These are phyloP conservation scores for Prunus padus DNA, from an alignment of 306 rosid genomes.

Conservation along the genomic window DNA sequence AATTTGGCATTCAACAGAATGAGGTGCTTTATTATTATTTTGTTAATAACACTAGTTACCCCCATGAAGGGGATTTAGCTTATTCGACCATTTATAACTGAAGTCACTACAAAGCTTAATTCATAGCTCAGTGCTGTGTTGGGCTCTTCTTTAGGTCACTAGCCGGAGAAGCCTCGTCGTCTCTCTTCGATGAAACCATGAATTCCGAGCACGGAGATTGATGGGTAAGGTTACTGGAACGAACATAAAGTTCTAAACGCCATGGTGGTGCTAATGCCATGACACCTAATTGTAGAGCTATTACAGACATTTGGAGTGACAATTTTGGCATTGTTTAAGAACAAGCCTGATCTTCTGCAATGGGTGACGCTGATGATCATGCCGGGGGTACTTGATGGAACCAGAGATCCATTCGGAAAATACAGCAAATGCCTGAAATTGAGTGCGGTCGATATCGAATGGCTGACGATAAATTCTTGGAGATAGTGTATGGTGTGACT, in stretches of 20 bases:
- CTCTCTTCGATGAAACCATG: constrained; percentile 16
- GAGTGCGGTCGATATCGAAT: constrained; percentile 51
- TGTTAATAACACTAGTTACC: neutral
- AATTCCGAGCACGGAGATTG: neutral
- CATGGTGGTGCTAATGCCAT: constrained; percentile 48
- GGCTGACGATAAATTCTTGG: constrained; percentile 45
- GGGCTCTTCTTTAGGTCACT: constrained; percentile 6
- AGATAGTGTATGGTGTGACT: too few species aligned
- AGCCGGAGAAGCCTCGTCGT: constrained; percentile 16
- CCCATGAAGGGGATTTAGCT: neutral
- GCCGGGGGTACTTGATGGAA: constrained; percentile 50
- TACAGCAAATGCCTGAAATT: constrained; percentile 40
- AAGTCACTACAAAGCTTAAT: neutral
- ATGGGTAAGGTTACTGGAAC: constrained; percentile 12
- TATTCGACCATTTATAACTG: neutral
- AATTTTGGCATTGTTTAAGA: constrained; percentile 53
- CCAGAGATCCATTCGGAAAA: constrained; percentile 54
- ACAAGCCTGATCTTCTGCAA: constrained; percentile 34
- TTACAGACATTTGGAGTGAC: constrained; percentile 46
- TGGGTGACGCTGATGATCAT: constrained; percentile 49
- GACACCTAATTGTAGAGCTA: constrained; percentile 47
- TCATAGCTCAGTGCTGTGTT: neutral
- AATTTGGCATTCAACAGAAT: neutral
- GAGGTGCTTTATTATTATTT: neutral
- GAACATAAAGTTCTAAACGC: constrained; percentile 20